These are phyloP conservation scores for Penicillium sp. DNA, from an alignment of 2,329 filamentous ascomycete species.

Conservation along the genomic window DNA sequence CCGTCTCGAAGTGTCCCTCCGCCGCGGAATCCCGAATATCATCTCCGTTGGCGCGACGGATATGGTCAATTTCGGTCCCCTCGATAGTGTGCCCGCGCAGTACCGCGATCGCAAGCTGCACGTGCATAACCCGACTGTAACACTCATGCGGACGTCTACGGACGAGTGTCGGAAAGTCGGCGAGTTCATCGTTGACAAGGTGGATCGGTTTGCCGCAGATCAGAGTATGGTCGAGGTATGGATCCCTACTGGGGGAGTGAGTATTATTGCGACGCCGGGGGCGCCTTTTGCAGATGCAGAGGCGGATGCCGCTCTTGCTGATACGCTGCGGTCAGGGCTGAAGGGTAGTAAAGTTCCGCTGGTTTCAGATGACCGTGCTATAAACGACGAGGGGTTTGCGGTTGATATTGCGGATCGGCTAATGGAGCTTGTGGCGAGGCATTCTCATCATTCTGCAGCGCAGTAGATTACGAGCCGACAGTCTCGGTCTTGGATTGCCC, in stretches of 20 bases:
- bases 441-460: background rate
- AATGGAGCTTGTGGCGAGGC: conserved; percentile 1
- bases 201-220: conserved; percentile 46
- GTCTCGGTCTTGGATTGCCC: too few species aligned
- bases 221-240: conserved; percentile 58
- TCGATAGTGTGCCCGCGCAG: conserved; percentile 59
- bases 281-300: conserved; percentile 59
- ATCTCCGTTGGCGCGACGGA: conserved; percentile 62
- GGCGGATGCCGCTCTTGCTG: conserved; percentile 55
- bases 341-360: conserved; percentile 55
- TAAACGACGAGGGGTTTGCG: conserved; percentile 40
- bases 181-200: conserved; percentile 59
- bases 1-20: conserved; percentile 62
- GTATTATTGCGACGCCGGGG: conserved; percentile 61
- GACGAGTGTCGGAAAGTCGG: conserved; percentile 64
- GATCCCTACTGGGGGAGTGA: conserved; percentile 65
- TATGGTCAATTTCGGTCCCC: conserved; percentile 69
- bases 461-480: too few species aligned
- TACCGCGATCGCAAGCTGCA: conserved; percentile 58
- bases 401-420: conserved; percentile 7
- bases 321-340: conserved; percentile 56
- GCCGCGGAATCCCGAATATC: conserved; percentile 62
- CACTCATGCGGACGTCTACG: conserved; percentile 67
- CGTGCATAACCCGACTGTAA: conserved; percentile 70
- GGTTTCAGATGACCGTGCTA: conserved; percentile 49